Conservation (phyloP, 2,329 filamentous ascomycete genomes). For the Trichoderma sp. region DNA sequence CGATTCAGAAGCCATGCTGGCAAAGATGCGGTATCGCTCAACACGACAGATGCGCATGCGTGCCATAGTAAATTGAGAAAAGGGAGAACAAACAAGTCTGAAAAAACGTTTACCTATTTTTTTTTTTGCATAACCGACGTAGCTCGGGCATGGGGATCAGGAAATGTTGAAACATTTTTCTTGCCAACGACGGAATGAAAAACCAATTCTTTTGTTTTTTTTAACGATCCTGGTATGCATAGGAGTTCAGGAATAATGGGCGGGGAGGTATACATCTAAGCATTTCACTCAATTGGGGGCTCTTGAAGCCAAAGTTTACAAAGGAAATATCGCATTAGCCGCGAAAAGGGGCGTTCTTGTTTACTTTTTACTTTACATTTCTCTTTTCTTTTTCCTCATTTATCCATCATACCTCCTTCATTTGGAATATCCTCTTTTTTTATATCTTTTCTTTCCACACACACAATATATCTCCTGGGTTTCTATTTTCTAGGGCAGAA, state of each 20-base stretch:
- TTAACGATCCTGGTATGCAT: constrained; percentile 30
- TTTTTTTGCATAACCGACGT: constrained; percentile 19
- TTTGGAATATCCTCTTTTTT: not conserved
- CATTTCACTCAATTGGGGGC: constrained; percentile 25
- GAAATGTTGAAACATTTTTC: constrained; percentile 15
- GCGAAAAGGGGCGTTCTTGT: constrained; percentile 26
- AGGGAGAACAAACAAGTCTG: not conserved
- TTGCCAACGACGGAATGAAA: constrained; percentile 29
- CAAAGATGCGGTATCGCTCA: constrained; percentile 49
- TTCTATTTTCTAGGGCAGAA: constrained; percentile 1
- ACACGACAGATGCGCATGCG: constrained; percentile 46
- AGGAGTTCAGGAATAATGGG: constrained; percentile 24
- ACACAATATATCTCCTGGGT: not conserved
- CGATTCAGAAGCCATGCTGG: constrained; percentile 44
- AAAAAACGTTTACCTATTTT: not conserved
- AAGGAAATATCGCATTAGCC: constrained; percentile 27
- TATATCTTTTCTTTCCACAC: not conserved
- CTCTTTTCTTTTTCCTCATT: not conserved
- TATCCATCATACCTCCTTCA: constrained; percentile 17
- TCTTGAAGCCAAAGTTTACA: constrained; percentile 13
- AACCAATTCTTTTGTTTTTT: constrained; percentile 14
- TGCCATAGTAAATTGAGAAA: constrained; percentile 24
- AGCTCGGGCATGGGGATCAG: constrained; percentile 17
- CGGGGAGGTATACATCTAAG: constrained; percentile 18
- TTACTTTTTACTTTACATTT: constrained; percentile 3